Evolutionary conservation across 495 filamentous ascomycete genomes (phyloP).

Genomic region (Trichoderma asperelloides): DNA sequence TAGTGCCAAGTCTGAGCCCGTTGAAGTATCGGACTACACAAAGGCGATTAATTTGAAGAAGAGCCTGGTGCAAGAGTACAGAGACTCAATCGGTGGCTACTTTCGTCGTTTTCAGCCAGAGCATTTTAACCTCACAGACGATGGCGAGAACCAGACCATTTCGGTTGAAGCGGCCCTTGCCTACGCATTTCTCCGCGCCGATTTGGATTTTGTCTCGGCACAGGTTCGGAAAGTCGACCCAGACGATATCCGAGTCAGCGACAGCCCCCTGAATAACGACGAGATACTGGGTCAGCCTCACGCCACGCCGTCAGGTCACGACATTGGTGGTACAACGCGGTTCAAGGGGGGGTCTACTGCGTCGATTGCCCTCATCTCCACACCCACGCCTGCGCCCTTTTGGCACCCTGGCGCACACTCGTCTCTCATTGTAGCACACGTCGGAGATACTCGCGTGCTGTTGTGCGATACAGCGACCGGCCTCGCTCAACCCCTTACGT

Average conservation of each 20-base stretch:
- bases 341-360: conserved; percentile 92
- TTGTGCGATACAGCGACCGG: conserved; percentile 77
- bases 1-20: conserved; percentile 23
- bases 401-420: conserved; percentile 85
- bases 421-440: conserved; percentile 79
- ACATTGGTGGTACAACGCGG: conserved; percentile 59
- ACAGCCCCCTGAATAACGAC: conserved; percentile 68
- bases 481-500: conserved; percentile 67
- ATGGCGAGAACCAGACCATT: conserved; percentile 11
- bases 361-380: conserved; percentile 80
- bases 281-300: conserved; percentile 65
- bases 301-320: conserved; percentile 39
- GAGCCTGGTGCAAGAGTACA: conserved; percentile 67
- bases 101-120: conserved; percentile 81
- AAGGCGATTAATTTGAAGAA: conserved; percentile 54
- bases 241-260: conserved; percentile 54
- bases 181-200: conserved; percentile 86
- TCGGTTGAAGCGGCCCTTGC: conserved; percentile 60
- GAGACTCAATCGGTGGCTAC: conserved; percentile 80
- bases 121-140: conserved; percentile 34
- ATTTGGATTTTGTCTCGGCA: conserved; percentile 84
- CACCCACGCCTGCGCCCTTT: conserved; percentile 81
- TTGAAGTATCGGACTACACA: conserved; percentile 22
- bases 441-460: conserved; percentile 85
- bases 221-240: conserved; percentile 69